Conservation (phyloP, 2,329 filamentous ascomycete species). For the Botryotinia convoluta region DNA sequence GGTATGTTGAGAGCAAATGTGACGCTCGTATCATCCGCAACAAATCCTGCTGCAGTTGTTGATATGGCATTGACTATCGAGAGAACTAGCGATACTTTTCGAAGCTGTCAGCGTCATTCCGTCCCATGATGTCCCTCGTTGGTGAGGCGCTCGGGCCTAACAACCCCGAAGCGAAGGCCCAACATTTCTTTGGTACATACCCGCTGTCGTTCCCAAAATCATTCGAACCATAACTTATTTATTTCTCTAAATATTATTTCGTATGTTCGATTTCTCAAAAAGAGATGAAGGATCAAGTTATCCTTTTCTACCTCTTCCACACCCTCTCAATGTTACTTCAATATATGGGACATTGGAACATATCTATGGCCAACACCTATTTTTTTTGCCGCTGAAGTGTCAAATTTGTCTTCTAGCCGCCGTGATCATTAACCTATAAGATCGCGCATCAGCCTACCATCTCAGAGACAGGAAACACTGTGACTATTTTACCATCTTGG, state of each 20-base stretch:
- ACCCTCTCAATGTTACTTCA: background rate
- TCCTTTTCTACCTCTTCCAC: background rate
- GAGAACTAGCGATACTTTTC: constrained; percentile 13
- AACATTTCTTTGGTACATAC: background rate
- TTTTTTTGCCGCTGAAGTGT: background rate
- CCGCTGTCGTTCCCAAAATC: constrained; percentile 1
- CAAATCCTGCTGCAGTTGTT: constrained; percentile 38
- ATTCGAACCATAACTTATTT: constrained; percentile 14
- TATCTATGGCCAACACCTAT: background rate
- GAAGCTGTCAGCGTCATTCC: background rate
- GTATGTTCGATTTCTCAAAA: background rate
- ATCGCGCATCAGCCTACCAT: background rate
- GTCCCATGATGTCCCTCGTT: background rate
- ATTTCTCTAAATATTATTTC: background rate
- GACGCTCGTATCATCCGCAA: constrained; percentile 45
- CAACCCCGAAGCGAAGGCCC: background rate
- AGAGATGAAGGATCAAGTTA: background rate
- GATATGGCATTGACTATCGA: constrained; percentile 3
- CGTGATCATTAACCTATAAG: constrained; percentile 1
- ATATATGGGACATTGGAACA: background rate
- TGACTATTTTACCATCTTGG: background rate
- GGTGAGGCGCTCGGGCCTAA: background rate
- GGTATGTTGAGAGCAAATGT: constrained; percentile 53
- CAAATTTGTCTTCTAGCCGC: constrained; percentile 10
- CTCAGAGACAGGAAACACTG: constrained; percentile 4